phyloP scores from a whole-genome alignment of 2,329 filamentous ascomycete species.

The Penicillium brasilianum region DNA sequence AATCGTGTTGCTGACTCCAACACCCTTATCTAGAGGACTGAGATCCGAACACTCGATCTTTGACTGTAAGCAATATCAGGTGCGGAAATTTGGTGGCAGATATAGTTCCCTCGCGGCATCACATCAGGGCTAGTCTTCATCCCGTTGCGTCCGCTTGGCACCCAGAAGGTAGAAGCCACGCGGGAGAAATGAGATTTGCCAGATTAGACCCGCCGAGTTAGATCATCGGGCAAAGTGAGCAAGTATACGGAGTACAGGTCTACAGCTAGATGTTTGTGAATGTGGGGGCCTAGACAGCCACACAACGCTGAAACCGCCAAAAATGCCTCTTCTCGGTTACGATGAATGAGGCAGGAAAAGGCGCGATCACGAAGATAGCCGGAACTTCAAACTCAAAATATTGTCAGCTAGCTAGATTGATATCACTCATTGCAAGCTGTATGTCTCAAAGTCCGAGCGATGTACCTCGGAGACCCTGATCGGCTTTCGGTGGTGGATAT shows the following conservation, averaged over 20 bases:
- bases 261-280: neutral
- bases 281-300: neutral
- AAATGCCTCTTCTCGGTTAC: neutral
- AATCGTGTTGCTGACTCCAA: neutral
- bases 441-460: neutral
- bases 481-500: neutral
- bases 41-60: neutral
- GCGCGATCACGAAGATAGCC: slow-evolving; percentile 11
- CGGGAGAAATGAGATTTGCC: neutral
- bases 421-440: neutral
- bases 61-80: too few relatives aligned
- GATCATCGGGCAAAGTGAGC: neutral
- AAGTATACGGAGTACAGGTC: too few relatives aligned
- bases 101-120: slow-evolving; percentile 16
- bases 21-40: neutral
- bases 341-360: slow-evolving; percentile 13
- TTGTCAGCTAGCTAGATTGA: neutral
- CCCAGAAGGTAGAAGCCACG: slow-evolving; percentile 9
- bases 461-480: neutral
- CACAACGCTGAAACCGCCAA: slow-evolving; percentile 18
- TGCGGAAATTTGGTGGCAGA: slow-evolving; percentile 1
- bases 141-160: slow-evolving; percentile 22
- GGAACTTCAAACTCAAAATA: neutral
- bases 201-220: neutral
- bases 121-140: slow-evolving; percentile 1